Evolutionary conservation across 352 stramenopile species (phyloP), one percentile per base, ranked within the genome.

Genomic region (Phytophthora pisi): DNA sequence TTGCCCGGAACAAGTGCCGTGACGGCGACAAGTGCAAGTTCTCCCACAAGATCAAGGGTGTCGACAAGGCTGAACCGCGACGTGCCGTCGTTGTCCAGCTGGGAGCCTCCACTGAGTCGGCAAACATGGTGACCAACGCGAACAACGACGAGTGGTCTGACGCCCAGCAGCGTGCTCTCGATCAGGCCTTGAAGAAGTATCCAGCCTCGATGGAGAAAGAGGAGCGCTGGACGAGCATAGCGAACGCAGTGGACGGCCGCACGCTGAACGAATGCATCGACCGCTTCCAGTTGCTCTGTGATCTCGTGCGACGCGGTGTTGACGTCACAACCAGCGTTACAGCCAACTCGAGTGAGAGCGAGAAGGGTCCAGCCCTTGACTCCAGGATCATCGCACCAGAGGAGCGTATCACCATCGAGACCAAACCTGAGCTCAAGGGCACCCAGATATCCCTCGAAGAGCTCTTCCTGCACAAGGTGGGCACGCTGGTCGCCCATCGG

Each of bases 231-330:
- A 64, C 64, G 1, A 77, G 66, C n/a, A 93, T 93, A 36, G 79
- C 86, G 1, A 73, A 59, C 5, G 84, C 81, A 30, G 82, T 93
- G 16, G 68, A 81, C 1, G 75, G 66, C 20, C 86, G 82, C 20
- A 81, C 78, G 4, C 50, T 93, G 38, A 91, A 85, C 59, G 82
- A 93, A 42, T 93, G 84, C 50, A 90, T 93, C 56, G 84, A 90
- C 36, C 84, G 84, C 9, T 92, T 84, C 60, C 86, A 90, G 57
- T 56, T 79, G 36, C 62, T 92, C 7, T 78, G 71, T n/a, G 57
- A 76, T 15, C 57, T 90, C 16, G 68, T 92, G 0, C 78, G 78
- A 4, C 68, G 47, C 13, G 61, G 56, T 16, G 28, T 71, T 18
- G 61, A 70, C 20, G 18, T 24, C 4, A 43, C 34, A 5, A 51